Evolutionary conservation across 495 filamentous ascomycete species (phyloP), one percentile per base, ranked within the genome.

Genomic region (Talaromyces wortmannii): DNA sequence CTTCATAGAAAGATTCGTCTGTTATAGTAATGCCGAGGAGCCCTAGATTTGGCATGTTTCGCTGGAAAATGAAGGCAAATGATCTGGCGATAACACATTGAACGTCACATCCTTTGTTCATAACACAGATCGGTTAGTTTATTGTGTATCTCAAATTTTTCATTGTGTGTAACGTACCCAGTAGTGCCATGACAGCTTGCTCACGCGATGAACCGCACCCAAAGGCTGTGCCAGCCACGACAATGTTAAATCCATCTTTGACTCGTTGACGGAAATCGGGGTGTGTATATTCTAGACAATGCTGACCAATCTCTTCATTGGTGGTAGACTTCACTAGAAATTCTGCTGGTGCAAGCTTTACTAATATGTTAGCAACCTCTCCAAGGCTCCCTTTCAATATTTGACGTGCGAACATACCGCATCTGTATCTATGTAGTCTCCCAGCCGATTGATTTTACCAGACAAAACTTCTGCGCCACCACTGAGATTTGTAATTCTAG

Each of bases 351-450:
- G 63, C 63, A 2, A 76, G 57, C 61, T 66, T 16, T 6, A 12
- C 16, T 31, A 15, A 12, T 45, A 18, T 48, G 45, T 31, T 48
- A 48, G 55, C 53, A 55, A 18, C 6, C 11, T 29, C 48, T n/a
- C 10, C 11, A 40, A n/a, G 44, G 7, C 10, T 18, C 32, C 2
- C 13, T 5, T 40, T 10, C 2, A 40, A 40, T 5, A 40, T 40
- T 40, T 2, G 36, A 29, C 32, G 18, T 17, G 12, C 33, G 17
- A 33, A 30, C 32, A 36, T 60, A 60, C 63, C 7, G 66, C 69
- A 56, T 74, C 70, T 6, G 74, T 77, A 47, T 77, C 71, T 45
- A 77, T 66, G 49, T 69, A 72, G 55, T 75, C 68, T 3, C 71
- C 72, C 0, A 77, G 59, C 8, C 45, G n/a, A 30, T 72, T 63